A percentile compares a stretch with the other conserved stretches of the same genome.
These are phyloP conservation scores for Venturia effusa DNA, from an alignment of 2,329 filamentous ascomycete genomes.

Conservation along the genomic window DNA sequence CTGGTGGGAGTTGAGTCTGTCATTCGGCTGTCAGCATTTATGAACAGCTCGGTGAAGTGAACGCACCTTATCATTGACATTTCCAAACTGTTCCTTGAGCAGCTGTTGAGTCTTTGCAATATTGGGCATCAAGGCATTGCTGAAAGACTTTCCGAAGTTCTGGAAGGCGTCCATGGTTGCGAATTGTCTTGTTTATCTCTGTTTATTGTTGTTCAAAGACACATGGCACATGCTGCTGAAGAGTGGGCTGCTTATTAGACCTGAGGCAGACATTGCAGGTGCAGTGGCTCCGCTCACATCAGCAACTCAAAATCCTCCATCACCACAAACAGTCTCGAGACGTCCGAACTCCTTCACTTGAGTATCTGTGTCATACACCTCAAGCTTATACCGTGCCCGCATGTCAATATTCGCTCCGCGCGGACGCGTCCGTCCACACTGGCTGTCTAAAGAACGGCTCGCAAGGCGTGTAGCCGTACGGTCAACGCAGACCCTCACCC, in stretches of 20 bases:
- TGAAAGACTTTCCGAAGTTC: slow-evolving; percentile 63
- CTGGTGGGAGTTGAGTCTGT: slow-evolving; percentile 88
- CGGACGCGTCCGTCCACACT: too few relatives aligned
- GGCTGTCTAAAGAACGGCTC: too few relatives aligned
- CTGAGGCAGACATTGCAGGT: background rate
- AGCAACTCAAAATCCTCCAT: background rate
- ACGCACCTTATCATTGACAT: slow-evolving; percentile 80
- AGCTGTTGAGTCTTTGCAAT: slow-evolving; percentile 92
- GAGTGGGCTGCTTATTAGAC: background rate
- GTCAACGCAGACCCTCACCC: too few relatives aligned
- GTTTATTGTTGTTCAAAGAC: background rate
- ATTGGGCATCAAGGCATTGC: slow-evolving; percentile 81
- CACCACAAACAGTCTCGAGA: background rate
- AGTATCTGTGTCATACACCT: background rate
- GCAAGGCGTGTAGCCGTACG: too few relatives aligned
- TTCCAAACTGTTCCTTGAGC: slow-evolving; percentile 94
- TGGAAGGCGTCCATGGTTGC: slow-evolving; percentile 55
- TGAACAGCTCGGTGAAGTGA: slow-evolving; percentile 7
- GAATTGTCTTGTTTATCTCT: background rate
- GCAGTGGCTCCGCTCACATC: background rate
- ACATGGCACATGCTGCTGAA: background rate
- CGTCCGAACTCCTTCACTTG: background rate
- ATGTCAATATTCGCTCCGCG: too few relatives aligned
- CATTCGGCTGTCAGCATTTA: background rate
- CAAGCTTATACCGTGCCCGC: background rate